These are phyloP conservation scores for Marasmius sp. DNA, from an alignment of 1,284 basidiomycete genomes.

Conservation along the genomic window DNA sequence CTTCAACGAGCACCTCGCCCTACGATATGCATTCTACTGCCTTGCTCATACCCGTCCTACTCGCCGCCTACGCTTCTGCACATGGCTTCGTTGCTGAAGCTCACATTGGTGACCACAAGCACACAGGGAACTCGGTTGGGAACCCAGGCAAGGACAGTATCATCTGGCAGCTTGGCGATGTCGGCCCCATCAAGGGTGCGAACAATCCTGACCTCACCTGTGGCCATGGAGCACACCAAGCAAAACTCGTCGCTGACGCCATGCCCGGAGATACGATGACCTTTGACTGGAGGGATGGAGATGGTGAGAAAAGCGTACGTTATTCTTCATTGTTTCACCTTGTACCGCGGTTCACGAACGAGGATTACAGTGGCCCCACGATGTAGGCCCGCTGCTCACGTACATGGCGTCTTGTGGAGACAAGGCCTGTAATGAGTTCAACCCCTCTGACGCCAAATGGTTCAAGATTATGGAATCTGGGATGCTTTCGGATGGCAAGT, in stretches of 20 bases:
- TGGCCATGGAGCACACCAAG: constrained; percentile 46
- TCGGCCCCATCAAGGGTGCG: constrained; percentile 49
- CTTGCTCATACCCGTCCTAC: constrained; percentile 19
- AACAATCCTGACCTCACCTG: constrained; percentile 47
- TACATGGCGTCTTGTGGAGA: constrained; percentile 55
- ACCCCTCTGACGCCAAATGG: constrained; percentile 49
- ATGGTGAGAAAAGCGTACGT: constrained; percentile 30
- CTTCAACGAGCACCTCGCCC: not conserved
- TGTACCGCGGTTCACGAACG: not conserved
- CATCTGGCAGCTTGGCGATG: constrained; percentile 46
- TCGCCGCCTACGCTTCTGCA: constrained; percentile 26
- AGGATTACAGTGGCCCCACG: constrained; percentile 34
- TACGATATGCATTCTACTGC: not conserved
- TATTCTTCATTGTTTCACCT: no score
- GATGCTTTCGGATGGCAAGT: constrained; percentile 1
- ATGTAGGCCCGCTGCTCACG: constrained; percentile 56
- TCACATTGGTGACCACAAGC: constrained; percentile 43
- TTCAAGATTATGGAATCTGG: constrained; percentile 44
- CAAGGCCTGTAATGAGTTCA: constrained; percentile 49
- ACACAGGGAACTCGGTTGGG: constrained; percentile 43
- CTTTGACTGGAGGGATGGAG: constrained; percentile 46
- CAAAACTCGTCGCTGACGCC: constrained; percentile 43
- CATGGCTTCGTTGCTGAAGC: constrained; percentile 47
- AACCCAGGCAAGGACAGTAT: constrained; percentile 37
- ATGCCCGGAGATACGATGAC: constrained; percentile 49